Evolutionary conservation across 306 rosid species (phyloP).

Genomic region (Biancaea sappan): DNA sequence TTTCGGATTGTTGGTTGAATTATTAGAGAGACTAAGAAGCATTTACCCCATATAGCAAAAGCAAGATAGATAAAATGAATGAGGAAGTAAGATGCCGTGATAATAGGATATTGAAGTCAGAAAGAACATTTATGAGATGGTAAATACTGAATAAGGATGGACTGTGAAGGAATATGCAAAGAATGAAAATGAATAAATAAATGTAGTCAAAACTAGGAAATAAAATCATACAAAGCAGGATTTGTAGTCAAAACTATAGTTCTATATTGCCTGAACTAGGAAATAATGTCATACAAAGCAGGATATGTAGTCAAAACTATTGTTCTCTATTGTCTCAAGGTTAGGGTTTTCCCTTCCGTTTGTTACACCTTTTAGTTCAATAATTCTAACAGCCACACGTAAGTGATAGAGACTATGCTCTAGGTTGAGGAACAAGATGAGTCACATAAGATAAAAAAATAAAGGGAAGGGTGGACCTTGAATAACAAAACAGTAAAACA

Average conservation of each 20-base stretch:
- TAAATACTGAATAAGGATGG: background rate
- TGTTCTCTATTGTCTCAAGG: background rate
- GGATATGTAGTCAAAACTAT: background rate
- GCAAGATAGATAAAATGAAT: slow-evolving; percentile 7
- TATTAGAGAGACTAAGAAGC: slow-evolving; percentile 9
- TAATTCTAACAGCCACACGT: slow-evolving; percentile 21
- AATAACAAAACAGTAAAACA: slow-evolving; percentile 24
- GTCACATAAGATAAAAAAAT: background rate
- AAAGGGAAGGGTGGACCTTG: background rate
- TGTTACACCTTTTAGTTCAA: slow-evolving; percentile 3
- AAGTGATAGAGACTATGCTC: background rate
- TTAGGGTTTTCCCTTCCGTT: slow-evolving; percentile 5
- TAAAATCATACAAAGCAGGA: background rate
- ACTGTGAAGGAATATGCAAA: background rate
- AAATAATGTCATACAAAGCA: slow-evolving; percentile 12
- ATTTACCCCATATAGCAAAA: slow-evolving; percentile 20
- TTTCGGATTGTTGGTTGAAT: background rate
- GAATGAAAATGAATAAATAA: background rate
- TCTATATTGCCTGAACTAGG: slow-evolving; percentile 5
- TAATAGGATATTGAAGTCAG: slow-evolving; percentile 3
- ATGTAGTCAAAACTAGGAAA: background rate
- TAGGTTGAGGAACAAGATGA: background rate
- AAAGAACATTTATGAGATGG: background rate
- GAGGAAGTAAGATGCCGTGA: background rate
- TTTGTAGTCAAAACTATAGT: background rate